Base-by-base conservation (phyloP, 192 early-diverging fungal genomes). In the Backusella macrospora region DNA sequence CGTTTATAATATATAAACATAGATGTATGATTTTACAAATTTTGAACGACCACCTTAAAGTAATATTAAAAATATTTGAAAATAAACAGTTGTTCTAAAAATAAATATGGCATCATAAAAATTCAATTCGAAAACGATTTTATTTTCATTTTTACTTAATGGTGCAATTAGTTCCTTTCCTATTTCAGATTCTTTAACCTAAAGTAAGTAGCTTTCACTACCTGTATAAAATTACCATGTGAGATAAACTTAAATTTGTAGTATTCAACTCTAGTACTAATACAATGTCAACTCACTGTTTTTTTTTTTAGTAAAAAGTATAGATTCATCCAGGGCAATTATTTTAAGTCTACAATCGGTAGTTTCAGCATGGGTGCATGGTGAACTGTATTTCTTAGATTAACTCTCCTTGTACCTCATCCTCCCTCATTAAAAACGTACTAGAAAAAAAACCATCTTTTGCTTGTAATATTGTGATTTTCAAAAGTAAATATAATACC, bases 71-170 rank as follows among this genome's bases (percentile, higher is more conserved):
- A 49, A 21, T n/a, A 18, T n/a, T 49, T 18, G 48, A 49, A n/a
- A n/a, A 8, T 49, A 18, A 34, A 18, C 48, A 49, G 8, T 8
- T 21, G n/a, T n/a, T 49, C 48, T 14, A 49, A 49, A 49, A 49
- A 49, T 49, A 49, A 49, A 49, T 49, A 49, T n/a, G 48, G 48
- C 48, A 49, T 49, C 48, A 49, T 49, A 49, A 49, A 49, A 49
- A 48, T 6, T 48, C 47, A 48, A 48, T 4, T 48, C n/a, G 5
- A 16, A 16, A 12, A 14, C 45, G 1, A 46, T 14, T 14, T 46
- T 10, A 14, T 18, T 49, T 18, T 49, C 18, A 6, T 18, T 18
- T 49, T 49, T 6, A 18, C 18, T 49, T n/a, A 49, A 49, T 49
- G n/a, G 48, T 18, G 18, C 48, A 18, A 49, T n/a, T 49, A 18